Percentiles rank a stretch among this genome's conserved stretches.
Evolutionary conservation across 352 stramenopile genomes (phyloP).

Genomic region (Pythium scleroteichum): DNA sequence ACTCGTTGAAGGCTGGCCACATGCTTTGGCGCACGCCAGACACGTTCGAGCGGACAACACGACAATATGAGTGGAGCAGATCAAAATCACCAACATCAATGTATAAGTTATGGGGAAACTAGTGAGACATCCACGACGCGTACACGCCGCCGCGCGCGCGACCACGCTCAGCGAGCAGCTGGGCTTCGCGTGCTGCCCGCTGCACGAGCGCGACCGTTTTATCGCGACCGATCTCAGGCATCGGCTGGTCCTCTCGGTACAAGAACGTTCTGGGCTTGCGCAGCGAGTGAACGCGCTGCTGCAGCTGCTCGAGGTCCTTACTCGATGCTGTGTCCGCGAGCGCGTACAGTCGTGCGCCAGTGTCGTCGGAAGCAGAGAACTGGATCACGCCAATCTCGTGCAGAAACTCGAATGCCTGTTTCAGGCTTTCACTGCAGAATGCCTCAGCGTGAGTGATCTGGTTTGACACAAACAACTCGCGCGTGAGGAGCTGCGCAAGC

Average conservation of each 20-base stretch:
- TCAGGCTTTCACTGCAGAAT: conserved; percentile 76
- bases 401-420: conserved; percentile 70
- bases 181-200: conserved; percentile 35
- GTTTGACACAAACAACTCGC: conserved; percentile 45
- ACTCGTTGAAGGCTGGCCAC: background rate
- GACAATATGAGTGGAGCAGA: too few relatives aligned
- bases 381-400: conserved; percentile 44
- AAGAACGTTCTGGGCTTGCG: conserved; percentile 50
- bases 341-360: conserved; percentile 31
- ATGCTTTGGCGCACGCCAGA: background rate
- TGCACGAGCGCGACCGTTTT: conserved; percentile 38
- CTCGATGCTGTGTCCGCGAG: conserved; percentile 1
- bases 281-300: conserved; percentile 40
- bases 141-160: conserved; percentile 26
- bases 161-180: conserved; percentile 4
- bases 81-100: too few relatives aligned
- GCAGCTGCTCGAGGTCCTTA: conserved; percentile 32
- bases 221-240: conserved; percentile 28
- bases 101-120: conserved; percentile 7
- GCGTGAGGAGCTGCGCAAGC: conserved; percentile 53
- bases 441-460: conserved; percentile 60
- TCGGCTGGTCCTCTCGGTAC: conserved; percentile 40
- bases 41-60: too few relatives aligned
- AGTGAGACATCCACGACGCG: conserved; percentile 35
- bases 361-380: conserved; percentile 32